Evolutionary conservation across 2,329 filamentous ascomycete genomes (phyloP).

Genomic region (Fusarium drepaniforme): DNA sequence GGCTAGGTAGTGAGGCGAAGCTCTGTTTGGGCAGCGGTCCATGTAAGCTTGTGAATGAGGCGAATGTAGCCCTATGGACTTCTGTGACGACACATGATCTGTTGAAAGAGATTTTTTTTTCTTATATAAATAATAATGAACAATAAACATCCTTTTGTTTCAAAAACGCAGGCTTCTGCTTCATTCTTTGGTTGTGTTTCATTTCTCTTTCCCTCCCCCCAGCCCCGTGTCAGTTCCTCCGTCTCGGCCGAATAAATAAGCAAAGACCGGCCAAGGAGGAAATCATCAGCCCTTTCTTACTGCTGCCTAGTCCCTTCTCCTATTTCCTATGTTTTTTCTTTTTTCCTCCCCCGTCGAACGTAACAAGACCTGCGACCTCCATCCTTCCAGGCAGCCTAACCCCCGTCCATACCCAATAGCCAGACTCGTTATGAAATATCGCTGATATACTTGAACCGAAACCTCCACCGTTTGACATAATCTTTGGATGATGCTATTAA

Average conservation of each 20-base stretch:
- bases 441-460: background rate
- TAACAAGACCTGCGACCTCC: background rate
- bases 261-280: background rate
- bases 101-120: background rate
- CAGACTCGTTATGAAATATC: background rate
- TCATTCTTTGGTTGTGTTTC: background rate
- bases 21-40: background rate
- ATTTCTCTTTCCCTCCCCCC: background rate
- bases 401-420: background rate
- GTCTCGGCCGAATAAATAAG: slow-evolving; percentile 6
- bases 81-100: background rate
- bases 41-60: slow-evolving; percentile 3
- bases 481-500: background rate
- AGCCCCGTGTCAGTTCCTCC: background rate
- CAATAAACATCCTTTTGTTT: background rate
- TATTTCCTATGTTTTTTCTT: background rate
- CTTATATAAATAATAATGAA: background rate
- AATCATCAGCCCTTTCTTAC: background rate
- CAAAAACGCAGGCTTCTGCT: background rate
- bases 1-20: slow-evolving; percentile 1
- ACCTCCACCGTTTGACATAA: background rate
- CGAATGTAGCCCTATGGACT: background rate
- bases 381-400: background rate
- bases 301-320: background rate
- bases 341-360: background rate